Percentiles rank a stretch among this genome's conserved stretches.
Evolutionary conservation across 2,329 filamentous ascomycete species (phyloP).

Genomic region (Dryadomyces quercivorus): DNA sequence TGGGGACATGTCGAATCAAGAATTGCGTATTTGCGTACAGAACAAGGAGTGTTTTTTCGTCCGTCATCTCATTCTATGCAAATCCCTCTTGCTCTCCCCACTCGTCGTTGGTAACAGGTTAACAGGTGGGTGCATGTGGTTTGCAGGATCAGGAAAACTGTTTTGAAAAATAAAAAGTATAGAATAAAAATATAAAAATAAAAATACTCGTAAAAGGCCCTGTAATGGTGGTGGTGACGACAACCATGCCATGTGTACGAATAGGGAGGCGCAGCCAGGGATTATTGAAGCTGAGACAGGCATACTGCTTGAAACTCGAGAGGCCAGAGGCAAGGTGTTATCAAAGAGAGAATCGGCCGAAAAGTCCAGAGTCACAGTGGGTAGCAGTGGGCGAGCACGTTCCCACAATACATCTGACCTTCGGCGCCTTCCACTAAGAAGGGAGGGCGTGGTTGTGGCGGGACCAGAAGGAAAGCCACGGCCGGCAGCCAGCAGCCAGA

Average conservation of each 20-base stretch:
- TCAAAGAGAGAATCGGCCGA: background rate
- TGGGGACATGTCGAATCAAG: too few species aligned
- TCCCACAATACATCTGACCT: background rate
- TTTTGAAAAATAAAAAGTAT: too few species aligned
- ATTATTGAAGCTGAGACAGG: conserved; percentile 29
- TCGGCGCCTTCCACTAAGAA: background rate
- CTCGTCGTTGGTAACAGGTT: background rate
- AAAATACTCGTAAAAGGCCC: background rate
- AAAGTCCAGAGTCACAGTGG: background rate
- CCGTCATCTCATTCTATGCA: too few species aligned
- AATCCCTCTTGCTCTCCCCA: background rate
- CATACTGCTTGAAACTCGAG: conserved; percentile 26
- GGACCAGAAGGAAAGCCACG: background rate
- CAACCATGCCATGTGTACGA: conserved; percentile 11
- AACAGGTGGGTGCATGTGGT: background rate
- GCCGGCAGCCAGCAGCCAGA: background rate
- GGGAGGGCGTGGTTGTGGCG: background rate
- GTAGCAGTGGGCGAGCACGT: background rate
- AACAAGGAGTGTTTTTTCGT: too few species aligned
- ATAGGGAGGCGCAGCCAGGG: conserved; percentile 19
- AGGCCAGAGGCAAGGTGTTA: background rate
- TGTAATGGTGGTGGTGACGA: background rate
- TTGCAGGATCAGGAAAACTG: background rate
- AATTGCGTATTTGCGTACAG: too few species aligned
- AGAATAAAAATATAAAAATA: too few species aligned